Conservation (phyloP, 345 rosid genomes). For the Physaria fendleri region DNA sequence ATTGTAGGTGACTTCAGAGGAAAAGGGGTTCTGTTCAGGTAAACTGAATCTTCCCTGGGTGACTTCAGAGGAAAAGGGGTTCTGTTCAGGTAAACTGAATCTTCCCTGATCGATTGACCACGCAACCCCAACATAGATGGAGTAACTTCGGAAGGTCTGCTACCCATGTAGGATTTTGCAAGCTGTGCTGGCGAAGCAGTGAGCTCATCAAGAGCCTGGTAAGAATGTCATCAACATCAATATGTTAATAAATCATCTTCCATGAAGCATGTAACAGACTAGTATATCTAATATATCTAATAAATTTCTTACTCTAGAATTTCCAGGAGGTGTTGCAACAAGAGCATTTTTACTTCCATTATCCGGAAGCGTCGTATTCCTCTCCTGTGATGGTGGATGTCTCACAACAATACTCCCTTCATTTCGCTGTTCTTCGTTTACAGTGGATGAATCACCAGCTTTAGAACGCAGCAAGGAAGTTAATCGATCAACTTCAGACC, state of each 20-base stretch:
- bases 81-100: constrained; percentile 34
- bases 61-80: constrained; percentile 37
- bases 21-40: constrained; percentile 29
- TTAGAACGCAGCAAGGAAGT: constrained; percentile 63
- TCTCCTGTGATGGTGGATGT: constrained; percentile 23
- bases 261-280: not conserved
- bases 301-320: constrained; percentile 39
- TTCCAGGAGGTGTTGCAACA: constrained; percentile 40
- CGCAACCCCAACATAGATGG: constrained; percentile 45
- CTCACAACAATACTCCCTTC: constrained; percentile 34
- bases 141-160: constrained; percentile 68
- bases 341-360: constrained; percentile 33
- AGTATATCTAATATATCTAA: not conserved
- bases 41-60: constrained; percentile 40
- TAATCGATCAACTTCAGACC: constrained; percentile 81
- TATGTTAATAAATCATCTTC: not conserved
- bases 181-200: constrained; percentile 85
- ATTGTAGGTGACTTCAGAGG: constrained; percentile 41
- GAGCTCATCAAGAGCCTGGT: constrained; percentile 66
- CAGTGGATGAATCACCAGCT: constrained; percentile 39
- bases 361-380: constrained; percentile 34
- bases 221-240: constrained; percentile 5
- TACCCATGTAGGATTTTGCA: constrained; percentile 94
- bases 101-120: constrained; percentile 41
- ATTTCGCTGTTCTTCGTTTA: constrained; percentile 38